Evolutionary conservation across 75 land plant species (phyloP).

Genomic region (Cryptomeria japonica): DNA sequence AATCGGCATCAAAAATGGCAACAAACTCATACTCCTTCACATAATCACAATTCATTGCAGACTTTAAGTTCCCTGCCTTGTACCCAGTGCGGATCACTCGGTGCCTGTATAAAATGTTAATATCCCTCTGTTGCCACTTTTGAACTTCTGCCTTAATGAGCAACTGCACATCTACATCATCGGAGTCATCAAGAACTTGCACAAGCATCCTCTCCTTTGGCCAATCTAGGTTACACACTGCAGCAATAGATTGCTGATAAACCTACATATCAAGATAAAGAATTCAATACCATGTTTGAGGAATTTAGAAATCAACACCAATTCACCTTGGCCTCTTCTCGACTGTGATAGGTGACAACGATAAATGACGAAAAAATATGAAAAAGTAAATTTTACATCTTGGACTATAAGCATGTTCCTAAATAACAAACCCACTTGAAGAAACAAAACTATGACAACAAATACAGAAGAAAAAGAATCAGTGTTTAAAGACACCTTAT

Average conservation of each 20-base stretch:
- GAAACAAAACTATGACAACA: background rate
- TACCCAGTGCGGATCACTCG: constrained; percentile 65
- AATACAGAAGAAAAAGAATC: background rate
- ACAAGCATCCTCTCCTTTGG: constrained; percentile 65
- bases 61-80: constrained; percentile 70
- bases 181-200: constrained; percentile 72
- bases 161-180: constrained; percentile 45
- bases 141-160: constrained; percentile 60
- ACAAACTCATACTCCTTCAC: constrained; percentile 77
- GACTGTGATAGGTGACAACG: background rate
- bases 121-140: constrained; percentile 65
- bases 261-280: constrained; percentile 33
- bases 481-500: background rate
- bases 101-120: constrained; percentile 57
- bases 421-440: background rate
- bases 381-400: background rate
- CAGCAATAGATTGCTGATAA: constrained; percentile 70
- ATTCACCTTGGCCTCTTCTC: background rate
- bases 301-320: background rate
- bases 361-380: background rate
- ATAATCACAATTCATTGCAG: constrained; percentile 70
- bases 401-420: background rate
- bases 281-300: background rate
- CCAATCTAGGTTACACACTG: constrained; percentile 62
- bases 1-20: constrained; percentile 80